Evolutionary conservation across 2,329 filamentous ascomycete genomes (phyloP), one percentile per base, ranked within the genome.

Genomic region (Blastomyces silverae): DNA sequence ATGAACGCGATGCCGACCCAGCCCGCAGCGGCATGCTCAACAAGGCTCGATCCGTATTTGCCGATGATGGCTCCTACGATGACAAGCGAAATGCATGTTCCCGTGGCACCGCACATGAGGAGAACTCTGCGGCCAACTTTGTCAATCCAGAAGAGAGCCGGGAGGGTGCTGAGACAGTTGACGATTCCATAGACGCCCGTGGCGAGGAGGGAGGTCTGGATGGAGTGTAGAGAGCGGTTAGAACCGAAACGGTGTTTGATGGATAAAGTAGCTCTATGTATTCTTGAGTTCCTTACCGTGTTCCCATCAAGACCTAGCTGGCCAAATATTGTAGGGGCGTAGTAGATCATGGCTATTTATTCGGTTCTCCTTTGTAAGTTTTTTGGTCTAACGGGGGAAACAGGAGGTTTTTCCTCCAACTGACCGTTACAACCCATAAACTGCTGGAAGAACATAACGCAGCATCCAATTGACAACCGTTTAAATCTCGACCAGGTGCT

Each of bases 401-500:
- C 3, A 3, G 34, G 37, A 4, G 31, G 28, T 52, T 31, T 10
- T 34, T 31, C 15, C 42, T n/a, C 22, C 52, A 50, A 67, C 66
- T 50, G 64, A 76, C 74, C 79, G 62, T 82, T 81, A 67, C 76
- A 78, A 0, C 79, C 80, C 70, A 78, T 79, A 61, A 80, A 81
- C 56, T 84, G 79, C 67, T 81, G 73, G 65, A 78, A 78, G 64
- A 78, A 77, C 75, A 77, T 77, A 3, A 76, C 73, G 15, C 67
- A 71, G 67, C 74, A 78, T 1, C 76, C 76, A 56, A 78, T 78
- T 3, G 75, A 73, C n/a, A 78, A 66, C 0, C 77, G 71, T 37
- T 70, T 75, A 60, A 76, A 77, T 39, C 69, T 72, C 3, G 70
- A 69, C 76, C 73, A 79, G 7, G 67, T 76, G 10, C 70, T 74